Base-by-base conservation (phyloP, 306 rosid genomes). In the Quercus variabilis region DNA sequence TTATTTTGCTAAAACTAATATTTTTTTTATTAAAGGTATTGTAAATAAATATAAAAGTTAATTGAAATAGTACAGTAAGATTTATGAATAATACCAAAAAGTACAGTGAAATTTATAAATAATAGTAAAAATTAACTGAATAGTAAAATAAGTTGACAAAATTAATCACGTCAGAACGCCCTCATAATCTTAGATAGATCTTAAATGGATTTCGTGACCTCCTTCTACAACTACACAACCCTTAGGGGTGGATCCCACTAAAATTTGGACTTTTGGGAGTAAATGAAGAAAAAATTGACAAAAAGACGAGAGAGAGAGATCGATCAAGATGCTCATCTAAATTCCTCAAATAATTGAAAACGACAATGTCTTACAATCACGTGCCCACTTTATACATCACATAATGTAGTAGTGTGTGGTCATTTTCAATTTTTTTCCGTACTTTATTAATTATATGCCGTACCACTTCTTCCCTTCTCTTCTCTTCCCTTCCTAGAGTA, bases 41-140 rank as follows among this genome's bases (percentile, higher is more conserved):
- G 0, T 35, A 35, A 0, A 35, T 35, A 35, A 35, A 35, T 5
- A 0, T 5, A 35, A 35, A 35, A 35, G 0, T 35, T 1, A 35
- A 35, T 0, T 6, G 0, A 35, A 6, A 35, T 35, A 6, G 0
- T 6, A 35, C 0, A 35, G 0, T 35, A 0, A 0, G 0, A 6
- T 0, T 0, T 0, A 35, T 35, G 0, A 1, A 35, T 6, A 35
- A 6, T 35, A 35, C 0, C 0, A 35, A 35, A 35, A 35, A 35
- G 0, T 6, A 1, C 1, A 35, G 0, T 35, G 1, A 35, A 35
- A 35, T 0, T 0, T 2, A 6, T 35, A 1, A 35, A 35, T 35
- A 35, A 35, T 35, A 35, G 0, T 0, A 35, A 6, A 6, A 35
- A 35, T 33, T 5, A 33, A 5, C 0, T 33, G 0, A 5, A 5